phyloP scores from a whole-genome alignment of 441 rosid species.

The Corymbia citriodora region DNA sequence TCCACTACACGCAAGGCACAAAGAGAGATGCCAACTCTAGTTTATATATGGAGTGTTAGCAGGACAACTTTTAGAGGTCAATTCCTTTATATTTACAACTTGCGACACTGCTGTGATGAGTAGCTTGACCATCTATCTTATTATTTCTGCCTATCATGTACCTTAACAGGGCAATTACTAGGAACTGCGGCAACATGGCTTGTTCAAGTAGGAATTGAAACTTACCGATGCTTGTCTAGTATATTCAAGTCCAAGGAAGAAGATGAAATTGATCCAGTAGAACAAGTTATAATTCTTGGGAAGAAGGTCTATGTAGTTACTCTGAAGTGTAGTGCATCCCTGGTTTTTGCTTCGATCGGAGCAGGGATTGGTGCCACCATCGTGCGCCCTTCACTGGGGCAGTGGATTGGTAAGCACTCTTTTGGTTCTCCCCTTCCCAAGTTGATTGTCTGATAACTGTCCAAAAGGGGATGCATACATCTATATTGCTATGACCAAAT shows the following conservation, averaged over 20 bases:
- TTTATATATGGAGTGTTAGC: slow-evolving; percentile 67
- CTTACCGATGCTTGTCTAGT: slow-evolving; percentile 41
- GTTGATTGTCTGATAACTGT: neutral
- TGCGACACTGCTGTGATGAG: neutral
- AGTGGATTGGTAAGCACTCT: slow-evolving; percentile 76
- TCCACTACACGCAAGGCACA: slow-evolving; percentile 77
- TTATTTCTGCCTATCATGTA: neutral
- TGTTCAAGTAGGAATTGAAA: slow-evolving; percentile 82
- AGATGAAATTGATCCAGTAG: slow-evolving; percentile 21
- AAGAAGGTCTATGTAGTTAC: slow-evolving; percentile 61
- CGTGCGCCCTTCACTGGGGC: slow-evolving; percentile 77
- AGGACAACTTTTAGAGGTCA: slow-evolving; percentile 89
- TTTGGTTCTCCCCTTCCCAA: neutral
- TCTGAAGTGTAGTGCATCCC: slow-evolving; percentile 67
- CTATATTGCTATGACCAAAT: neutral
- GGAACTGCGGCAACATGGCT: slow-evolving; percentile 87
- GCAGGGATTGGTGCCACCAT: slow-evolving; percentile 77
- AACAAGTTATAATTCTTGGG: slow-evolving; percentile 55
- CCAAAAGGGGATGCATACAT: neutral
- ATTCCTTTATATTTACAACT: neutral
- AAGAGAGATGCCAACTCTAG: slow-evolving; percentile 61
- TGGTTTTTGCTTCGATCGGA: slow-evolving; percentile 80
- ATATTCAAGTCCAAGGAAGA: slow-evolving; percentile 34
- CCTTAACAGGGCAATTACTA: slow-evolving; percentile 69
- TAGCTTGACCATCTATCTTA: neutral